Conservation (phyloP, 2,329 filamentous ascomycete genomes). For the Colletotrichum musae region DNA sequence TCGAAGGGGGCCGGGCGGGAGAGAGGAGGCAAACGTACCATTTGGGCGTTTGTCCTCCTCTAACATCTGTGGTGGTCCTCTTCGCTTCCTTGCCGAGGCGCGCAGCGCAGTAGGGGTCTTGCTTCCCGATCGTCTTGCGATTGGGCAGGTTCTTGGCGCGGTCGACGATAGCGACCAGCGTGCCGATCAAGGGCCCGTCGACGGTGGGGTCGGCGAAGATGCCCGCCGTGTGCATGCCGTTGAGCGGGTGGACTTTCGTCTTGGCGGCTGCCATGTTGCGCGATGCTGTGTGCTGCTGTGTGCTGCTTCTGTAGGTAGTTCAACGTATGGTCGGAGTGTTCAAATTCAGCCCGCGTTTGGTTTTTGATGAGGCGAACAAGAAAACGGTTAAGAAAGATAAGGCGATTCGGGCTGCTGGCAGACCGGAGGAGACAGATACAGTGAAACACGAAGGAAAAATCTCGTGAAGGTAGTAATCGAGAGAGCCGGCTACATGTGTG, state of each 20-base stretch:
- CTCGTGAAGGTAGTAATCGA: not conserved
- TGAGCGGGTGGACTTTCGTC: conserved; percentile 68
- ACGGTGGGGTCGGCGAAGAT: conserved; percentile 96
- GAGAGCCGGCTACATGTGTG: conserved; percentile 1
- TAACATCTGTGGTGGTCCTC: conserved; percentile 94
- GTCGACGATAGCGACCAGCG: conserved; percentile 91
- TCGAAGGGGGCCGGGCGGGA: not conserved
- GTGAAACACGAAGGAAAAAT: not conserved
- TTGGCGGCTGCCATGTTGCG: conserved; percentile 62
- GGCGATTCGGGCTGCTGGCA: conserved; percentile 4
- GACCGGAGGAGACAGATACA: conserved; percentile 5
- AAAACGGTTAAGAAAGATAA: not conserved
- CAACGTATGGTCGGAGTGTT: conserved; percentile 14
- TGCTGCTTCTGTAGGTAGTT: not conserved
- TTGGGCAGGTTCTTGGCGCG: conserved; percentile 98
- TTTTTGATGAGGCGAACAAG: not conserved
- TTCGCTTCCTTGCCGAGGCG: conserved; percentile 96
- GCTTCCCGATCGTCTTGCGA: conserved; percentile 96
- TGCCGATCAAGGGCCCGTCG: conserved; percentile 94
- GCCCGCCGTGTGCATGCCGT: conserved; percentile 85
- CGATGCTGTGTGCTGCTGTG: conserved; percentile 23
- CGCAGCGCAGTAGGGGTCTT: conserved; percentile 97
- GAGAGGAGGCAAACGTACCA: conserved; percentile 72
- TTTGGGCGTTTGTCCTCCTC: conserved; percentile 94
- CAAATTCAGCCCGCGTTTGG: conserved; percentile 14